Evolutionary conservation across 768 basidiomycete species (phyloP), one percentile per base, ranked within the genome.

Genomic region (Trametes cubensis): DNA sequence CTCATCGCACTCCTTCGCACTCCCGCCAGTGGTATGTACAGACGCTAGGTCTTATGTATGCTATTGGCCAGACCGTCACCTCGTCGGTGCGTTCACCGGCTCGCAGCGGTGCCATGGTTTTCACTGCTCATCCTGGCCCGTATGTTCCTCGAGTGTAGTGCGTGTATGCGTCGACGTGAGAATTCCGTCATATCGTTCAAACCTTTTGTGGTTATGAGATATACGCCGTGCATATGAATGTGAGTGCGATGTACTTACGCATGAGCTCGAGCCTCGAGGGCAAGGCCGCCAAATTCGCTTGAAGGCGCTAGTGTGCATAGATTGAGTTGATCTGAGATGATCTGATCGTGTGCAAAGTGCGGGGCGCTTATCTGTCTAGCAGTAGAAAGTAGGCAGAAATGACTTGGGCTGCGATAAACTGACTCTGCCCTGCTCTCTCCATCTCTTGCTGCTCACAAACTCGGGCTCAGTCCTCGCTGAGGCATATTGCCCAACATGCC

Each of bases 401-500:
- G 49, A 60, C 63, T 64, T 44, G 54, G 51, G 40, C 30, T 15
- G n/a, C n/a, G 38, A 6, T 38, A 58, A 39, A 49, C 50, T 58
- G 61, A 55, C 55, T 62, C 48, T 44, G 15, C 46, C 47, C 48
- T 47, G 54, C 41, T 40, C 41, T 51, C 46, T 40, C 58, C 15
- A 10, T 30, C 46, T 18, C 21, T 11, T 15, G 20, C 56, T 21
- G 21, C 26, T 41, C 40, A 25, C 13, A 23, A 40, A n/a, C 45
- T 58, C 38, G 56, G 39, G 62, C 51, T 13, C 20, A 3, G 48
- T n/a, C 34, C 30, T 21, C 41, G 20, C 34, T 15, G 49, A 49
- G 49, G 26, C 6, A 15, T 17, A 25, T 7, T 17, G 15, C 11
- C 23, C 62, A 51, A n/a, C 55, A 73, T 73, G 72, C 52, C 72